Percentiles rank a stretch among this genome's conserved stretches.
Evolutionary conservation across 2,329 filamentous ascomycete species (phyloP).

Genomic region (Leptographium galeiforme): DNA sequence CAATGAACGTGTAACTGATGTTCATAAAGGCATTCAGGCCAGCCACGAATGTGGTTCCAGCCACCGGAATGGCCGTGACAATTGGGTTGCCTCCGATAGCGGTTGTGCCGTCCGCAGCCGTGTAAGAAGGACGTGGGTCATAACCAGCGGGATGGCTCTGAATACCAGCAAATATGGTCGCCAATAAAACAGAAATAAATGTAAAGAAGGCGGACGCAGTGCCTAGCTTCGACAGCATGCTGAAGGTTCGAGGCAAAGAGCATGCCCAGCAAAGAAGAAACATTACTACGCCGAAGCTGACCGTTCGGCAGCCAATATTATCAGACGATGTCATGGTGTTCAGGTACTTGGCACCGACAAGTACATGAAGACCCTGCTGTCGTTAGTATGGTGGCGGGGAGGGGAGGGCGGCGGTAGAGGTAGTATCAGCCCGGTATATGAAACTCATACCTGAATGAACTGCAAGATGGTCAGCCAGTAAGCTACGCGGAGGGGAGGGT

Average conservation of each 20-base stretch:
- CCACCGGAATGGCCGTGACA: slow-evolving; percentile 53
- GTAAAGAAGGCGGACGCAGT: slow-evolving; percentile 75
- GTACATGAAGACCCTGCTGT: slow-evolving; percentile 67
- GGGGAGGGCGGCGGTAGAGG: no score
- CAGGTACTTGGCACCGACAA: slow-evolving; percentile 74
- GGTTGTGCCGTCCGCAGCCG: slow-evolving; percentile 14
- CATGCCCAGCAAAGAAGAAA: slow-evolving; percentile 63
- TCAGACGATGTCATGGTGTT: slow-evolving; percentile 71
- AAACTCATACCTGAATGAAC: slow-evolving; percentile 57
- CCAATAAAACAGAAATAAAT: slow-evolving; percentile 75
- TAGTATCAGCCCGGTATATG: no score
- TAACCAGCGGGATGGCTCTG: slow-evolving; percentile 62
- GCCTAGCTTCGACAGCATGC: slow-evolving; percentile 63
- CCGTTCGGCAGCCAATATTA: slow-evolving; percentile 55
- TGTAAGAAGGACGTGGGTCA: slow-evolving; percentile 29
- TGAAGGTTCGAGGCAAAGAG: slow-evolving; percentile 78
- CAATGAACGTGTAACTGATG: slow-evolving; percentile 93
- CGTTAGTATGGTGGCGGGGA: no score
- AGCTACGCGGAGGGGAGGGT: no score
- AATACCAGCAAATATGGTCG: slow-evolving; percentile 67
- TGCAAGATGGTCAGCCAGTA: no score
- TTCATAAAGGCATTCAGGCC: slow-evolving; percentile 86
- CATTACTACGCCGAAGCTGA: slow-evolving; percentile 64
- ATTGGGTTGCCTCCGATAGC: slow-evolving; percentile 43
- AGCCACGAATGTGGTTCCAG: slow-evolving; percentile 64